A percentile compares a stretch with the other conserved stretches of the same genome.
Conservation (phyloP, 2,329 filamentous ascomycete species). For the Monilinia fructigena region DNA sequence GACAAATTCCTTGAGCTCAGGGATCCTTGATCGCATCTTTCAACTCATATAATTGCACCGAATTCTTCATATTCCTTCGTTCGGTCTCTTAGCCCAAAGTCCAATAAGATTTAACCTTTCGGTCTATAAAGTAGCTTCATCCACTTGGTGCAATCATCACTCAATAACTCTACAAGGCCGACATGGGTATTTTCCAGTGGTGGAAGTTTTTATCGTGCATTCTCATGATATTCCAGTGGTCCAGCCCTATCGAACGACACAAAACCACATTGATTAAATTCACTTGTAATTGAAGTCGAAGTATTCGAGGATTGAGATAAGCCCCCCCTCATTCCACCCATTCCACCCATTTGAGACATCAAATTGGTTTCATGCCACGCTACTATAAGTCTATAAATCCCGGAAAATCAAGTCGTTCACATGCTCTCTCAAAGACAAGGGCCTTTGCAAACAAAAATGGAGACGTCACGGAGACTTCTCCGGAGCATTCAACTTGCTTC, state of each 20-base stretch:
- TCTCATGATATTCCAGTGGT: background rate
- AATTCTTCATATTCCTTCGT: background rate
- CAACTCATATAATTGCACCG: background rate
- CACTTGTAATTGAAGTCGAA: background rate
- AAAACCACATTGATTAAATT: background rate
- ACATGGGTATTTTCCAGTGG: background rate
- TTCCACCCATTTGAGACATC: background rate
- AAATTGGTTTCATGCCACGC: background rate
- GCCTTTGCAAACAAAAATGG: background rate
- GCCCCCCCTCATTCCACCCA: background rate
- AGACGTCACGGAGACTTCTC: slow-evolving; percentile 3
- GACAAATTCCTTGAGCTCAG: background rate
- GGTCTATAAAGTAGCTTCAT: background rate
- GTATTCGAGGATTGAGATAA: background rate
- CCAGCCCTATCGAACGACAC: background rate
- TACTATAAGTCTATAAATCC: background rate
- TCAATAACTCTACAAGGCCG: background rate
- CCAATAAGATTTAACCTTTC: background rate
- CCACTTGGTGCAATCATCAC: background rate
- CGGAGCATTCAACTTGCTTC: slow-evolving; percentile 2
- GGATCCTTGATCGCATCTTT: background rate
- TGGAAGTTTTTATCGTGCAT: background rate
- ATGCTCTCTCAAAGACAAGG: background rate
- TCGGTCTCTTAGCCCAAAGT: background rate
- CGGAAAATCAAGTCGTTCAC: background rate